Percentiles rank a stretch among this genome's conserved stretches.
Conservation (phyloP, 257 asterid genomes). For the Nicotiana tomentosiformis region DNA sequence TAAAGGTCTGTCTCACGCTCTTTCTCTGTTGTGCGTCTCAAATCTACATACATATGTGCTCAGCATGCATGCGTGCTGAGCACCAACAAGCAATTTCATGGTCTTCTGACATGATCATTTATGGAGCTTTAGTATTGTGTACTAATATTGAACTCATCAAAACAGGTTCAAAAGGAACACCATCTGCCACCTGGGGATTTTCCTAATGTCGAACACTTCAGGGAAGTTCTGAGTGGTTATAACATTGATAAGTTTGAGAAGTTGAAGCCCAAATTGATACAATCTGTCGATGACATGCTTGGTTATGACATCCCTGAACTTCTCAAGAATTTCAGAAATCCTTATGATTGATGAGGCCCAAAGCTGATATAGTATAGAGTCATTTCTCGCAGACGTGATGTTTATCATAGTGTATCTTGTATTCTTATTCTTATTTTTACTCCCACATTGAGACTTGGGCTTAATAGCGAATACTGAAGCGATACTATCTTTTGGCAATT, state of each 20-base stretch:
- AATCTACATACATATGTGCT: background rate
- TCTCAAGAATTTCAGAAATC: slow-evolving; percentile 80
- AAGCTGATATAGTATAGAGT: background rate
- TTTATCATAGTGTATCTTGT: background rate
- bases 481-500: background rate
- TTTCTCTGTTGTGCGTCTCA: background rate
- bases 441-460: background rate
- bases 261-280: slow-evolving; percentile 80
- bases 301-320: slow-evolving; percentile 91
- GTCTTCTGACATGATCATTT: background rate
- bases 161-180: slow-evolving; percentile 77
- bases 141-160: background rate
- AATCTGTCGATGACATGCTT: slow-evolving; percentile 86
- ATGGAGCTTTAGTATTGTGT: slow-evolving; percentile 3
- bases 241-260: slow-evolving; percentile 81
- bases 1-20: slow-evolving; percentile 41
- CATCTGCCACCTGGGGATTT: slow-evolving; percentile 93
- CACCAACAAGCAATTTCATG: background rate
- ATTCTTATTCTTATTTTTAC: background rate
- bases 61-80: background rate
- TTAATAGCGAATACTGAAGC: background rate
- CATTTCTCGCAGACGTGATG: background rate
- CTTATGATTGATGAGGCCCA: slow-evolving; percentile 46
- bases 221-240: slow-evolving; percentile 63
- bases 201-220: slow-evolving; percentile 74